Conservation (phyloP, 2,329 filamentous ascomycete species). For the Phialocephala sp. region DNA sequence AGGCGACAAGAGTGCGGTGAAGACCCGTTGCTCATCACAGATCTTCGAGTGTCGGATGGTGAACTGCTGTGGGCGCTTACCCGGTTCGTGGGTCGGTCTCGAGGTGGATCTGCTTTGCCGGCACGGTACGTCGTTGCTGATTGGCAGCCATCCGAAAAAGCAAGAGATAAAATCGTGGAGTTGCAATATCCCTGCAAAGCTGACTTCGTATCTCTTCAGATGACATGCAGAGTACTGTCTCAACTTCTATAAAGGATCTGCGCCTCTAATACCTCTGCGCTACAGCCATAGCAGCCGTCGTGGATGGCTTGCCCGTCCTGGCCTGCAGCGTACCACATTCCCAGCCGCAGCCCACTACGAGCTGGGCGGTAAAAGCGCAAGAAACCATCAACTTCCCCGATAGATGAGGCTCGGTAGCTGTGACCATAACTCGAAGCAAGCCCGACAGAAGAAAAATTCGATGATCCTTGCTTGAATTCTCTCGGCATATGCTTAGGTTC, state of each 20-base stretch:
- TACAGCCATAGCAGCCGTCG: not conserved
- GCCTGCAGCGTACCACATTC: not conserved
- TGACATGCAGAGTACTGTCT: not conserved
- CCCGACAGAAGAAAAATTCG: conserved; percentile 3
- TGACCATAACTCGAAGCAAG: not conserved
- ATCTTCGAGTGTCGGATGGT: not conserved
- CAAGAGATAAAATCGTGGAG: not conserved
- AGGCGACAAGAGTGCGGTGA: conserved; percentile 3
- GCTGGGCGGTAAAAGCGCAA: not conserved
- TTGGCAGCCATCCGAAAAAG: not conserved
- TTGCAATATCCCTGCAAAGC: not conserved
- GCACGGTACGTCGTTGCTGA: not conserved
- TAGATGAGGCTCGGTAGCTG: conserved; percentile 1
- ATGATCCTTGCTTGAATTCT: not conserved
- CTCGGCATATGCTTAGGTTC: not conserved
- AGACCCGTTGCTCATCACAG: not conserved
- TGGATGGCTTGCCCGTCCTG: not conserved
- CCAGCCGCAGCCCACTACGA: not conserved
- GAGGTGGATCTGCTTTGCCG: not conserved
- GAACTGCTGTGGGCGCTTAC: not conserved
- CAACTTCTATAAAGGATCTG: not conserved
- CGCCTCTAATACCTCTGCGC: not conserved
- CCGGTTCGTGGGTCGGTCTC: not conserved
- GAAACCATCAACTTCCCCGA: not conserved
- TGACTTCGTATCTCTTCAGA: not conserved